phyloP scores from a whole-genome alignment of 2,329 filamentous ascomycete species.

The Botrytis aclada region DNA sequence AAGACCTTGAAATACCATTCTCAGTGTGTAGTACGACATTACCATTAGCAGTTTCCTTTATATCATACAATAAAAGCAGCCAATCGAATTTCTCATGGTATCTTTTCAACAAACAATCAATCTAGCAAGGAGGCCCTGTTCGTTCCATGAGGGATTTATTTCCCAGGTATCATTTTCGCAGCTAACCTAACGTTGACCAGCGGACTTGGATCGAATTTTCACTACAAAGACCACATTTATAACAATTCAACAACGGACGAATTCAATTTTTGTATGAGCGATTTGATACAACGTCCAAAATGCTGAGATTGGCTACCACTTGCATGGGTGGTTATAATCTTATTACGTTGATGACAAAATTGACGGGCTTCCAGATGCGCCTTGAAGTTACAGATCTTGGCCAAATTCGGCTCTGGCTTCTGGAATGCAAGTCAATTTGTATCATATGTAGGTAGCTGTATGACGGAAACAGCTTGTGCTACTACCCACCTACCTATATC shows the following conservation, averaged over 20 bases:
- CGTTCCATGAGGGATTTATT: slow-evolving; percentile 13
- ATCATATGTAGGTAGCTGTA: background rate
- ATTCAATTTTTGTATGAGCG: slow-evolving; percentile 11
- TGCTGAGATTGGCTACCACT: background rate
- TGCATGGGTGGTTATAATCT: background rate
- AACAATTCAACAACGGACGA: background rate
- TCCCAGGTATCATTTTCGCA: background rate
- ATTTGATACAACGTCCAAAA: slow-evolving; percentile 4
- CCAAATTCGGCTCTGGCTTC: background rate
- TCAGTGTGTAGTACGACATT: background rate
- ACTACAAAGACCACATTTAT: background rate
- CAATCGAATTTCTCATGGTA: background rate
- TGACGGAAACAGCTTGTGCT: background rate
- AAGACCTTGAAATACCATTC: background rate
- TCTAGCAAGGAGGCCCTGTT: background rate
- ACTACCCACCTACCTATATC: background rate
- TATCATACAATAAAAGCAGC: background rate
- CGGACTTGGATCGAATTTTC: background rate
- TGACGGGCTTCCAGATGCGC: background rate
- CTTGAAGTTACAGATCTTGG: background rate
- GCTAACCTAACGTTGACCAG: background rate
- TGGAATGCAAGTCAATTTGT: slow-evolving; percentile 6
- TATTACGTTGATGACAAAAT: background rate
- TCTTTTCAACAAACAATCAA: background rate
- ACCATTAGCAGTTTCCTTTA: too few relatives aligned